Evolutionary conservation across 192 early-diverging fungal species (phyloP), one percentile per base, ranked within the genome.

Genomic region (Podila minutissima): DNA sequence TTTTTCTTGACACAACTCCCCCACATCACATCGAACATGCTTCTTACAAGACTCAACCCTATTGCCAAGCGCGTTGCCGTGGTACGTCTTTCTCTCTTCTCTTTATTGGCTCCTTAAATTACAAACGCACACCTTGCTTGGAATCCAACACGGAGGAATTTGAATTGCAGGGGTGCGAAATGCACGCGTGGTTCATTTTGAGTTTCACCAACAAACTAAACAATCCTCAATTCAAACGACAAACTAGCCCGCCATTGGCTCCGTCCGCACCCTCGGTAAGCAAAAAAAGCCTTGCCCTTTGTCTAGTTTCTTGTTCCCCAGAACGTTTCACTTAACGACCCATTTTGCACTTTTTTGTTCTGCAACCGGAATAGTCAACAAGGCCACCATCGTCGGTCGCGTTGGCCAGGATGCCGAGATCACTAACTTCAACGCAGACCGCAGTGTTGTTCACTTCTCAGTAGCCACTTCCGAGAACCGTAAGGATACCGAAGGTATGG

Each of bases 321-420:
- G 50, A 24, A 26, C 53, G 17, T 15, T 29, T 51, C 6, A 13
- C 17, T 29, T 15, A 48, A 19, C 38, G n/a, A 8, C 46, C 48
- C 29, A 29, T 59, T 32, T 55, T 11, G 1, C 6, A 2, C 15
- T 41, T 50, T 31, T 31, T 22, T 33, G 2, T 28, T 2, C 29
- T 29, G 19, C n/a, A 48, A 8, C 50, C 32, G 11, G 1, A n/a
- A 51, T 60, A 88, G 84, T 93, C 57, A 93, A 93, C 85, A 91
- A 92, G 85, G 88, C 87, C 20, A 90, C 83, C 2, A 82, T 93
- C 46, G 66, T 92, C 28, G 92, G 92, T 64, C 84, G 86, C 62
- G 88, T 91, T 24, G 92, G 92, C 22, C 75, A 83, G 33, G 91
- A 93, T 73, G 83, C 88, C n/a, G 84, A 86, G 26, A 69, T 81